Conservation (phyloP, 257 asterid species). For the Solanum pimpinellifolium region DNA sequence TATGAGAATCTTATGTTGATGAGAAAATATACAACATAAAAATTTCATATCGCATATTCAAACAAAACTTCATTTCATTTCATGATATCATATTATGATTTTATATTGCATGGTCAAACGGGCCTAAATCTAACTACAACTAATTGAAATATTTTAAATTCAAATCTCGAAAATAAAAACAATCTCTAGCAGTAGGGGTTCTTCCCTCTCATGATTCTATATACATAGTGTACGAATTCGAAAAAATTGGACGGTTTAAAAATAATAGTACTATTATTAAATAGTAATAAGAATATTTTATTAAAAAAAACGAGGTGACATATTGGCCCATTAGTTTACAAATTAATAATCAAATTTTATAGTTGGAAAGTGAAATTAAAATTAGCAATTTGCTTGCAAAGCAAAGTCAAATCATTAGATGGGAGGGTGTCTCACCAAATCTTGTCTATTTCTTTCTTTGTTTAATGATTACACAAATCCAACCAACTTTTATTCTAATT, state of each 20-base stretch:
- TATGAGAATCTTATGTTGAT: no score
- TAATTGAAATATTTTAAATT: no score
- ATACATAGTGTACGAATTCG: background rate
- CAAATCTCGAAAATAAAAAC: background rate
- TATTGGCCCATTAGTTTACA: background rate
- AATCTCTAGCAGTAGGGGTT: background rate
- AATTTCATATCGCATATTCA: no score
- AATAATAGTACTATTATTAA: background rate
- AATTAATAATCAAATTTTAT: background rate
- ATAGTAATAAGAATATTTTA: background rate
- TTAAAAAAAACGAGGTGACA: background rate
- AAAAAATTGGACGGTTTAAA: background rate
- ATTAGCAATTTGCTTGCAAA: background rate
- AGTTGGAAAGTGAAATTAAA: background rate
- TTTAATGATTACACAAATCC: background rate
- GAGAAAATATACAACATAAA: no score
- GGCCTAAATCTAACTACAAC: fast-evolving
- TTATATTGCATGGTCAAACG: no score
- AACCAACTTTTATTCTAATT: background rate
- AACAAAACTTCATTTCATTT: no score
- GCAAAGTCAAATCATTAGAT: background rate
- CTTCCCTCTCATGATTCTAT: background rate
- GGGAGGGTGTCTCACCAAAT: background rate
- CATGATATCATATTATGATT: no score
- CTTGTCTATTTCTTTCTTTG: background rate